These are phyloP conservation scores for Agaricus sinodeliciosus DNA, from an alignment of 768 basidiomycete genomes.

Conservation along the genomic window DNA sequence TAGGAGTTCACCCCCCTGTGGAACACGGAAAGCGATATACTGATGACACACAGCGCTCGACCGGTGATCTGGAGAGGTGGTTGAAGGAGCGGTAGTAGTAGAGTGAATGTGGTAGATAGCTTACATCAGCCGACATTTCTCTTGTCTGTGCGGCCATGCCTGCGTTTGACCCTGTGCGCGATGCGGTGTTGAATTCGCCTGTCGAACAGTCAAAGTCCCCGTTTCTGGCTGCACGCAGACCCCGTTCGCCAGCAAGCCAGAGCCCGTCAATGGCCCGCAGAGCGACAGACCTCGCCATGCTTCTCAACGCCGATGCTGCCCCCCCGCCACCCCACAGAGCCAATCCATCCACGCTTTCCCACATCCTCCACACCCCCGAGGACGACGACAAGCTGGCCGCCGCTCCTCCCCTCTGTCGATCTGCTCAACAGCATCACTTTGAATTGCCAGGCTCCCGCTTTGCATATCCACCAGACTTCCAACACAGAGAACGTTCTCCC, in stretches of 20 bases:
- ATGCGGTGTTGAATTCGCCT: conserved; percentile 79
- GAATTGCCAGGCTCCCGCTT: conserved; percentile 14
- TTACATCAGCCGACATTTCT: conserved; percentile 19
- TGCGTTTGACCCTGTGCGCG: conserved; percentile 81
- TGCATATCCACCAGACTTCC: conserved; percentile 6
- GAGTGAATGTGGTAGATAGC: neutral
- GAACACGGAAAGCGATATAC: neutral
- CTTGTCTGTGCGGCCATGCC: conserved; percentile 37
- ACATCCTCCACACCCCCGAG: conserved; percentile 28
- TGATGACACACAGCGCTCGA: conserved; percentile 41
- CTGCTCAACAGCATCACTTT: conserved; percentile 11
- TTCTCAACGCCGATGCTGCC: conserved; percentile 60
- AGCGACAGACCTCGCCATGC: conserved; percentile 70
- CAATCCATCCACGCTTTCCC: conserved; percentile 37
- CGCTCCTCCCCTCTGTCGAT: conserved; percentile 23
- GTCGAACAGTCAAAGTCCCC: conserved; percentile 36
- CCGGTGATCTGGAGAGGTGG: conserved; percentile 51
- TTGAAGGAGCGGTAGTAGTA: conserved; percentile 20
- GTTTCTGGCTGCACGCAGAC: conserved; percentile 16
- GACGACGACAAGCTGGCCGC: conserved; percentile 26
- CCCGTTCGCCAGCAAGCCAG: conserved; percentile 27
- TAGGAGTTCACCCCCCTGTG: conserved; percentile 18
- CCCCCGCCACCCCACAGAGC: conserved; percentile 13
- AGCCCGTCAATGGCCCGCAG: conserved; percentile 50
- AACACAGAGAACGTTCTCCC: conserved; percentile 2